A percentile compares a stretch with the other conserved stretches of the same genome.
phyloP scores from a whole-genome alignment of 2,329 filamentous ascomycete genomes.

The Mycosphaerella arachidis region DNA sequence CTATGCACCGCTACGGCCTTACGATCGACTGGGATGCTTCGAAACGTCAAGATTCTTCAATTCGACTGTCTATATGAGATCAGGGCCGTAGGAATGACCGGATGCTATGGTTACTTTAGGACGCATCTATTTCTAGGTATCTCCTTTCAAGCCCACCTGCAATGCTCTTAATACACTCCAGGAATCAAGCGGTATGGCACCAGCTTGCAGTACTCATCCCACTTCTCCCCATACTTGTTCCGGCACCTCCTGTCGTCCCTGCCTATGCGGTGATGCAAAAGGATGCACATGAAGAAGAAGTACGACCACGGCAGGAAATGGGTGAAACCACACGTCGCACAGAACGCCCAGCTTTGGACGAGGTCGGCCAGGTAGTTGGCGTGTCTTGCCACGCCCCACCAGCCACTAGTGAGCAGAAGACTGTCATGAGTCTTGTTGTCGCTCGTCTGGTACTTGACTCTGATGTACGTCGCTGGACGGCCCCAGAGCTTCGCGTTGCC shows the following conservation, averaged over 20 bases:
- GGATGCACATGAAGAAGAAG: conserved; percentile 18
- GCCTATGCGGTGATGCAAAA: conserved; percentile 12
- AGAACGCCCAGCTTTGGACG: conserved; percentile 18
- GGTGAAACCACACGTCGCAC: conserved; percentile 18
- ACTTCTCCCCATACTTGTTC: conserved; percentile 86
- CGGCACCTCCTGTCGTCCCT: conserved; percentile 59
- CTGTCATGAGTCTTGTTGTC: conserved; percentile 18
- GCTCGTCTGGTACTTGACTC: conserved; percentile 14
- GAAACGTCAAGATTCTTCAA: not conserved
- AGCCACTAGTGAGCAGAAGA: conserved; percentile 18
- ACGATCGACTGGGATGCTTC: too few species aligned
- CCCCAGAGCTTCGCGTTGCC: conserved; percentile 18
- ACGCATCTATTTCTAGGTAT: not conserved
- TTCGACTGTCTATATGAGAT: not conserved
- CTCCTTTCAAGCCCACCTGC: not conserved
- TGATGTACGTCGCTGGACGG: conserved; percentile 19
- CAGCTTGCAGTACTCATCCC: conserved; percentile 78
- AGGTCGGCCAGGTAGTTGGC: conserved; percentile 22
- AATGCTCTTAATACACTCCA: conserved; percentile 53
- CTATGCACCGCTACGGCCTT: too few species aligned
- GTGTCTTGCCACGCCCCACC: conserved; percentile 21
- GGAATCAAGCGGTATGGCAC: conserved; percentile 80
- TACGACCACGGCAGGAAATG: conserved; percentile 20
- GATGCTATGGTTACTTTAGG: not conserved
- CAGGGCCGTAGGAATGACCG: not conserved